These are phyloP conservation scores for Cyclanthera cordifolia DNA, from an alignment of 306 rosid genomes.

Conservation along the genomic window DNA sequence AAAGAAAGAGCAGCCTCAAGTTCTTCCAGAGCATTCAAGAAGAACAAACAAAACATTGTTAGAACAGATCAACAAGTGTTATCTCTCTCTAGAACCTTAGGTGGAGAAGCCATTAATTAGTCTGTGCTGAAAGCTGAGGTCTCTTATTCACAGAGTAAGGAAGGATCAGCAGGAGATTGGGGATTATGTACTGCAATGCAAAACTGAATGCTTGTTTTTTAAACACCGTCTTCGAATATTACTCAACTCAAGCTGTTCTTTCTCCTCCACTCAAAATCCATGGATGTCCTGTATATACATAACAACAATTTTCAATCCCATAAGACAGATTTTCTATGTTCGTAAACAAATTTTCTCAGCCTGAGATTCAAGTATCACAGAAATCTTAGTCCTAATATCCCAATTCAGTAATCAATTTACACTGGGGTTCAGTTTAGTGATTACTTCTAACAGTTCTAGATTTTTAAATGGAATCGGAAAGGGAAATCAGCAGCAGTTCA, in stretches of 20 bases:
- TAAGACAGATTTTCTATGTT: neutral
- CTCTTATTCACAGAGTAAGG: neutral
- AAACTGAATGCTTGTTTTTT: neutral
- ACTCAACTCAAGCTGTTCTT: neutral
- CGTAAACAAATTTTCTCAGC: neutral
- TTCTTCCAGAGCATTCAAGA: neutral
- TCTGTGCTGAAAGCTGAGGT: neutral
- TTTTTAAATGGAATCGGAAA: neutral
- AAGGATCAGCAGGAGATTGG: neutral
- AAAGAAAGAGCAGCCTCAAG: neutral
- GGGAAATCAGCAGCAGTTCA: neutral
- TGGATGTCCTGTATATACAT: constrained; percentile 46
- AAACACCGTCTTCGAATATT: neutral
- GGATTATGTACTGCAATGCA: constrained; percentile 12
- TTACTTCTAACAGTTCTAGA: neutral
- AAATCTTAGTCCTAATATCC: neutral
- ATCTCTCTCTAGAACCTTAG: neutral
- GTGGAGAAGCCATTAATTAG: neutral
- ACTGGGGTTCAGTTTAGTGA: neutral
- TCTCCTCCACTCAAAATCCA: constrained; percentile 67
- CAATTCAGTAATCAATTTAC: neutral
- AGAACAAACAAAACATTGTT: neutral
- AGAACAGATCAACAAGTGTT: no score
- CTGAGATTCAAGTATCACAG: neutral
- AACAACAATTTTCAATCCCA: neutral